phyloP scores from a whole-genome alignment of 768 basidiomycete species.

The Collybiopsis luxurians region DNA sequence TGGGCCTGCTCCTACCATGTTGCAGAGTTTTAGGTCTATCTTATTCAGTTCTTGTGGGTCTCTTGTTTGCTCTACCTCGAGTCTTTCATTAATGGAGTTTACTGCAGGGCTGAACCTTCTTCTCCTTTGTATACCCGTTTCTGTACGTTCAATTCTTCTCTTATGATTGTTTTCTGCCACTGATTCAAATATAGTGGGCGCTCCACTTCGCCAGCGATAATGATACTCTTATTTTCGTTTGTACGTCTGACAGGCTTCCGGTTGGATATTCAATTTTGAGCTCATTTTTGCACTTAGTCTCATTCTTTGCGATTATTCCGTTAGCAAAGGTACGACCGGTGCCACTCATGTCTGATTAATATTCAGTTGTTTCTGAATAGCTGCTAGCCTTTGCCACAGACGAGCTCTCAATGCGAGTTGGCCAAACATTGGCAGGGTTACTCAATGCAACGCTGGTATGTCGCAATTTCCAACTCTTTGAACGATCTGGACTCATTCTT shows the following conservation, averaged over 20 bases:
- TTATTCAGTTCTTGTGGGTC: slow-evolving; percentile 52
- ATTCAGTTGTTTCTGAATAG: slow-evolving; percentile 20
- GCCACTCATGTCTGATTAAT: not conserved
- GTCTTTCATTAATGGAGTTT: not conserved
- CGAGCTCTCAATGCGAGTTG: slow-evolving; percentile 59
- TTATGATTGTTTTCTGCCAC: not conserved
- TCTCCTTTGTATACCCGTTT: slow-evolving; percentile 1
- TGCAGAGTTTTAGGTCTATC: slow-evolving; percentile 51
- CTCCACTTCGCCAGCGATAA: slow-evolving; percentile 39
- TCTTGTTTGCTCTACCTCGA: not conserved
- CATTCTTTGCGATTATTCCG: slow-evolving; percentile 61
- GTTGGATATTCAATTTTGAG: not conserved
- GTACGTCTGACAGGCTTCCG: slow-evolving; percentile 32
- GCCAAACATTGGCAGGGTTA: slow-evolving; percentile 58
- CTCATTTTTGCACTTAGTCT: slow-evolving; percentile 28
- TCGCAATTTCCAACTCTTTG: not conserved
- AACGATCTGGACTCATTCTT: not conserved
- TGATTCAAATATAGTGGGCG: slow-evolving; percentile 40
- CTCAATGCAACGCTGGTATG: slow-evolving; percentile 61
- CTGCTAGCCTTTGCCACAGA: slow-evolving; percentile 66
- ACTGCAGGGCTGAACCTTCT: slow-evolving; percentile 1
- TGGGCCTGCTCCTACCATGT: slow-evolving; percentile 41
- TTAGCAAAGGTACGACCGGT: slow-evolving; percentile 47
- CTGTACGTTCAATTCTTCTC: slow-evolving; percentile 21
- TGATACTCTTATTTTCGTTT: slow-evolving; percentile 48